Base-by-base conservation (phyloP, 1,284 basidiomycete species). In the Ustilago loliicola region DNA sequence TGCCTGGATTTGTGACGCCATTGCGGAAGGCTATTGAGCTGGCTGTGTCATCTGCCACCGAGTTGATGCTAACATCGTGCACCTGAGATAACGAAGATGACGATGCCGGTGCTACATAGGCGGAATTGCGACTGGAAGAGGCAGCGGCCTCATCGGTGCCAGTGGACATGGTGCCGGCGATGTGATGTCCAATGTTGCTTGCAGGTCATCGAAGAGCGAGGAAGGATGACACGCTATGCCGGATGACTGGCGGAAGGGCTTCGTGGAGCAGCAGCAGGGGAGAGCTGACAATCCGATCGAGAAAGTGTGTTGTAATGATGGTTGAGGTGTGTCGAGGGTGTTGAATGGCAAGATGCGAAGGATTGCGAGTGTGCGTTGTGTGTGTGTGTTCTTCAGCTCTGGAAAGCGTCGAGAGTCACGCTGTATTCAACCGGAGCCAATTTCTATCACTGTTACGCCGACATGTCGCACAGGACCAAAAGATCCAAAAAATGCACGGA, bases 1-100 rank as follows among this genome's bases (percentile, higher is more conserved):
- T 77, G 17, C 51, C 58, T 10, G 75, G 75, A 36, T 71, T 77
- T 23, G 57, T 52, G 38, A 77, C 48, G 25, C 71, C 70, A 40
- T 73, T 72, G 55, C 71, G 64, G 21, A 73, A 59, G 1, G 61
- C 60, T 6, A 59, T 52, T 1, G 63, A 62, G 42, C 40, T 30
- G 0, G 29, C 36, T 1, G 63, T 62, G n/a, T 72, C 48, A 40
- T 72, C 69, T 27, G 25, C 59, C 9, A 48, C 47, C 1, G 61
- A 36, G 32, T 23, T 2, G 0, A 29, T 34, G 8, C n/a, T 40
- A 30, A 54, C 32, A 5, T 45, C 25, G 10, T 63, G 48, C n/a
- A 36, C 25, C 9, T 36, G 45, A 8, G 58, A 32, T n/a, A 60
- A 38, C 11, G 36, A 53, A 4, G 64, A 60, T 8, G 70, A 47